Base-by-base conservation (phyloP, 2,329 filamentous ascomycete genomes). In the Aspergillus alliaceus region DNA sequence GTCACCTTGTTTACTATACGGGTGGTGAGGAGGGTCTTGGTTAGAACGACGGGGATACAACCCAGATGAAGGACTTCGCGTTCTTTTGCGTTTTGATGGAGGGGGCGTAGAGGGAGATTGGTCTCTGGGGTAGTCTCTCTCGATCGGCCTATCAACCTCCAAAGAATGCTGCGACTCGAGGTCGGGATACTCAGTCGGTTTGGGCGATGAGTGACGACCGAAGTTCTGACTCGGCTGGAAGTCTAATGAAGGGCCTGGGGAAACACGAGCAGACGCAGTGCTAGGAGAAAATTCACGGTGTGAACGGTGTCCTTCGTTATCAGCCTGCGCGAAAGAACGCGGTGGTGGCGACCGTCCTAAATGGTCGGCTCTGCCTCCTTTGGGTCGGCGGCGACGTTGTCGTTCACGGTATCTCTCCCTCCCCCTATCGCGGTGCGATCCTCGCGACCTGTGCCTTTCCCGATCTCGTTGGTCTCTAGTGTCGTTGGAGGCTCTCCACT, bases 401-500 rank as follows among this genome's bases (percentile, higher is more conserved):
- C 71, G 67, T 50, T 77, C 76, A 56, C 74, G 74, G 60, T 76
- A 76, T 58, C 73, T 75, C 57, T 75, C 75, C 50, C 74, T 72
- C 44, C 70, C 72, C 54, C 72, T 67, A 53, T 72, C 70, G 53
- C 69, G 69, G 59, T 70, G 63, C 53, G 71, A 69, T 72, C 70
- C 76, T 75, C 63, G 79, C 78, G 76, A 69, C 77, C 71, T 68
- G 59, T 68, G 69, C 59, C 63, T 65, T 54, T 73, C 68, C 60
- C 65, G 68, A 51, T 72, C 70, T 67, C 64, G 70, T 57, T 66
- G 66, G 60, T 76, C 71, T 68, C 70, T 69, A 59, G 66, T 66
- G 61, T 79, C 73, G 65, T 71, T 72, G 69, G 77, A 70, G 68
- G 69, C 73, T 73, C 75, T 79, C 78, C 79, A 79, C 73, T 79